Percentiles rank a stretch among this genome's conserved stretches.
Evolutionary conservation across 352 stramenopile genomes (phyloP).

Genomic region (Phytophthora hybrid): DNA sequence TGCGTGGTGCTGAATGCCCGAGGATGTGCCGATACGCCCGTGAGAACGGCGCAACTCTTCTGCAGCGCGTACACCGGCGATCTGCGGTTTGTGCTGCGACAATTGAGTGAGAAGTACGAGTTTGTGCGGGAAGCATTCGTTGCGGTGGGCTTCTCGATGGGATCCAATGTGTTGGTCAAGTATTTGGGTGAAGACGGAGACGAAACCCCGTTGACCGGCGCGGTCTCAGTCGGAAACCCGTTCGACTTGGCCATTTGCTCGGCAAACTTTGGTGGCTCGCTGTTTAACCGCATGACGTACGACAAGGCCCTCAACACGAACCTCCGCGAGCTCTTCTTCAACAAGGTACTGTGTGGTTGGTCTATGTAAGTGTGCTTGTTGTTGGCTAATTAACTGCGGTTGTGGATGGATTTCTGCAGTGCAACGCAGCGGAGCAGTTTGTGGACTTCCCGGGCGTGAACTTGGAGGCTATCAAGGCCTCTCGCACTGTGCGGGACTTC

Average conservation of each 20-base stretch:
- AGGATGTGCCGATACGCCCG: conserved; percentile 66
- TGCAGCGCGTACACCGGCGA: conserved; percentile 78
- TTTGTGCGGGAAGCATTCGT: conserved; percentile 60
- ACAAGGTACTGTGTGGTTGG: conserved; percentile 39
- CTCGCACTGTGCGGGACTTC: conserved; percentile 61
- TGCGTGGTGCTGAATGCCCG: conserved; percentile 82
- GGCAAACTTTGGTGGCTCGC: conserved; percentile 51
- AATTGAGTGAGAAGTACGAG: conserved; percentile 51
- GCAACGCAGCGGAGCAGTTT: conserved; percentile 60
- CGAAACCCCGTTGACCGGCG: conserved; percentile 51
- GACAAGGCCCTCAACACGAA: conserved; percentile 67
- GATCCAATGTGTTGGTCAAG: conserved; percentile 83
- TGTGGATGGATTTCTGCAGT: conserved; percentile 19
- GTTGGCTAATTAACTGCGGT: not conserved
- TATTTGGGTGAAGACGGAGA: conserved; percentile 75
- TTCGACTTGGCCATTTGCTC: conserved; percentile 73
- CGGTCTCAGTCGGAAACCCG: conserved; percentile 76
- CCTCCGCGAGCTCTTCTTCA: conserved; percentile 71
- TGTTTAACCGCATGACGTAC: conserved; percentile 74
- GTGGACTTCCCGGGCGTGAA: conserved; percentile 48
- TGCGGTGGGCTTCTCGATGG: conserved; percentile 78
- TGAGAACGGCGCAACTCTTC: conserved; percentile 70
- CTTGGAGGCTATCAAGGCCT: conserved; percentile 45
- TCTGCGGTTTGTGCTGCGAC: conserved; percentile 58
- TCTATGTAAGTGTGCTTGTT: too few relatives aligned